Evolutionary conservation across 768 basidiomycete species (phyloP).

Genomic region (Imleria badia): DNA sequence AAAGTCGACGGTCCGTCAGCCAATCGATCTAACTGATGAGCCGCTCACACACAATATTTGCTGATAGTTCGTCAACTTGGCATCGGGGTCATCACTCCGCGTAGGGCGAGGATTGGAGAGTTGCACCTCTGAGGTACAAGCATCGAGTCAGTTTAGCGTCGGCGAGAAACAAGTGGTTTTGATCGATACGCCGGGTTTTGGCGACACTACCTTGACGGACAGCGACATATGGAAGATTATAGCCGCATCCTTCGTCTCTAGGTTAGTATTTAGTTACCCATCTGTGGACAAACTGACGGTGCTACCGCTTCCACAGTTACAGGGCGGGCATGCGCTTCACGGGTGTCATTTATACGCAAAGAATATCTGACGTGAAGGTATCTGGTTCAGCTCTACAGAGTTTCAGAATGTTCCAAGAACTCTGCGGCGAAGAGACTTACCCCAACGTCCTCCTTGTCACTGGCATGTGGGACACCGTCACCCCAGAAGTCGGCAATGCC

Average conservation of each 20-base stretch:
- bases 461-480: conserved; percentile 49
- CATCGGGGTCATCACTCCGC: conserved; percentile 26
- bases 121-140: conserved; percentile 33
- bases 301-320: conserved; percentile 14
- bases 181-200: conserved; percentile 66
- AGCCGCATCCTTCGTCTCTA: conserved; percentile 36
- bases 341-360: conserved; percentile 53
- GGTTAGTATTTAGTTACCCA: conserved; percentile 7
- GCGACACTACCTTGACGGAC: conserved; percentile 50
- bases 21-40: background rate
- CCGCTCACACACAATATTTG: background rate
- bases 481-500: conserved; percentile 30
- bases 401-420: conserved; percentile 49
- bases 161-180: conserved; percentile 40
- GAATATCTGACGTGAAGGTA: conserved; percentile 49
- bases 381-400: conserved; percentile 46
- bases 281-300: background rate
- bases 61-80: conserved; percentile 36
- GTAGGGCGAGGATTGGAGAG: conserved; percentile 36
- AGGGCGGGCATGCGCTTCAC: conserved; percentile 33
- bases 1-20: conserved; percentile 29
- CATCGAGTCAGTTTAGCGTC: conserved; percentile 23
- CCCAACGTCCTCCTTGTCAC: conserved; percentile 51
- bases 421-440: conserved; percentile 49
- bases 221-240: conserved; percentile 51